These are phyloP conservation scores for Ophiosphaerella herpotricha DNA, from an alignment of 2,329 filamentous ascomycete species.

Conservation along the genomic window DNA sequence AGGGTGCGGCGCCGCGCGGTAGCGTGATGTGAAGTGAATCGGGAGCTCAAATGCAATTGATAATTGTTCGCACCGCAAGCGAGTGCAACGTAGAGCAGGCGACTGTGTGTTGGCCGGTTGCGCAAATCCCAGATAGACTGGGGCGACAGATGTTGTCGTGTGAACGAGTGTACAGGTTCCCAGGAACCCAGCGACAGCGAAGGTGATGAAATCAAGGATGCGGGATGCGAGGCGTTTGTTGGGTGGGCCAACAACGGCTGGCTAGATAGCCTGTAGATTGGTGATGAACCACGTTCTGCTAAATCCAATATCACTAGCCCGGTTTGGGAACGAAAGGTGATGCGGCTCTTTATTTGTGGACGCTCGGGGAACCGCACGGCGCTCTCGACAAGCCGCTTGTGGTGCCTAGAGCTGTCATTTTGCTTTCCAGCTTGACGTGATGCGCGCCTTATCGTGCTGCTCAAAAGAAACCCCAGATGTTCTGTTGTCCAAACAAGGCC, in stretches of 20 bases:
- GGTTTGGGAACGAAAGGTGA: neutral
- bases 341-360: neutral
- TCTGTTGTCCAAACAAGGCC: no score
- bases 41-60: conserved; percentile 9
- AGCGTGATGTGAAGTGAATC: neutral
- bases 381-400: neutral
- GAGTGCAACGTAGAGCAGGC: conserved; percentile 2
- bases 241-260: conserved; percentile 16
- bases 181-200: conserved; percentile 16
- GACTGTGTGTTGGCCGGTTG: neutral
- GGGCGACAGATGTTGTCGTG: neutral
- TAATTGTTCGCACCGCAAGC: neutral
- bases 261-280: conserved; percentile 13
- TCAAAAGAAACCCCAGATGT: no score
- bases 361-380: neutral
- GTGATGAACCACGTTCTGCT: conserved; percentile 12
- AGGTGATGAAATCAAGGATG: conserved; percentile 10
- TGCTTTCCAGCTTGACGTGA: no score
- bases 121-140: conserved; percentile 1
- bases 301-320: neutral
- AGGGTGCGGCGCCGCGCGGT: neutral
- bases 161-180: conserved; percentile 23
- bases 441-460: no score
- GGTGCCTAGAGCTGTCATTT: no score
- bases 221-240: conserved; percentile 20